Base-by-base conservation (phyloP, 805 yeast genomes). In the Candida golubevii region DNA sequence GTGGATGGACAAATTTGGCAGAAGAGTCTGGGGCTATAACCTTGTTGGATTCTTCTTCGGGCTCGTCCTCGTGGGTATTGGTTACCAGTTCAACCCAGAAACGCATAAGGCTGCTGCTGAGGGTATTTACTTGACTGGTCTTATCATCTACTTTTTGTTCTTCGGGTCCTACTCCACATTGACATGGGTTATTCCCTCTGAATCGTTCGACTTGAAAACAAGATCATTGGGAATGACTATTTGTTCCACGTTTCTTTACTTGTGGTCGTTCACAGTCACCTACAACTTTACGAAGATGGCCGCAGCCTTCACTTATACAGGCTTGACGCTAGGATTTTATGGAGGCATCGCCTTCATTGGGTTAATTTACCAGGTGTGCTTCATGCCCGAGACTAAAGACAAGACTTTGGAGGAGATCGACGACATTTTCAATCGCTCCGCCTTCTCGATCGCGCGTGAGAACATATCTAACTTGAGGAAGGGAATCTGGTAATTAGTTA, bases 331-430 rank as follows among this genome's bases (percentile, higher is more conserved):
- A 38, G 86, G 86, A 0, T 82, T 82, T 71, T 82, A 78, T 55
- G 86, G 85, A 39, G 85, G 85, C 37, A 72, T 82, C 55, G 83
- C 84, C 1, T 73, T 77, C 44, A 44, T 80, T 27, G 85, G 83
- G 42, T 63, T 75, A 53, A 54, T 77, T 42, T 77, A 77, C 60
- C 82, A 77, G 60, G 49, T 61, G 27, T 57, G 80, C 49, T 77
- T 79, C 63, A 79, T 81, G 77, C 86, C 84, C 33, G 88, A 83
- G 65, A 83, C 88, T 31, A 82, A 82, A 65, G 82, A 77, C 54
- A 79, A 76, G 65, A 79, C 88, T 11, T 72, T 83, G 59, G 89
- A 83, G 65, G 88, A 83, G 63, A 78, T 83, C 47, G 88, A 83
- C 57, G 82, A 76, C 39, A 66, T 82, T 38, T 82, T 80, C 66